phyloP scores from a whole-genome alignment of 352 stramenopile species.

The Pythium sp. region DNA sequence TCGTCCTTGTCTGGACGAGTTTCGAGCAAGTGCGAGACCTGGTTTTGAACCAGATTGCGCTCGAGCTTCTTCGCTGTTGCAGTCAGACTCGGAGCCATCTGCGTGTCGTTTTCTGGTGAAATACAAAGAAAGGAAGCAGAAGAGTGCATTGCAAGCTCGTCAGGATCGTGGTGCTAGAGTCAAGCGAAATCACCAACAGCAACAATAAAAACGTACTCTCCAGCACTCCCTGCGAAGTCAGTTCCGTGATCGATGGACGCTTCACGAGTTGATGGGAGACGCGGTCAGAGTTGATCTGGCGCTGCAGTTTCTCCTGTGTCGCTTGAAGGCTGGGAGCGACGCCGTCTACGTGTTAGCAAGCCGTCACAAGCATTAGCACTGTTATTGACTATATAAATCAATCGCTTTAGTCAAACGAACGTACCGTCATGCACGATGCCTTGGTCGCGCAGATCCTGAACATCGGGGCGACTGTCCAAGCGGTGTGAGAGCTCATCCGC shows the following conservation, averaged over 20 bases:
- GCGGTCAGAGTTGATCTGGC: constrained; percentile 71
- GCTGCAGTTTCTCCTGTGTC: constrained; percentile 73
- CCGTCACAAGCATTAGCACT: background rate
- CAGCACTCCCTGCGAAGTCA: constrained; percentile 57
- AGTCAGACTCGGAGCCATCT: constrained; percentile 60
- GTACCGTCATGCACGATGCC: constrained; percentile 59
- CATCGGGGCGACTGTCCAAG: constrained; percentile 64
- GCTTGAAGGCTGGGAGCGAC: constrained; percentile 78
- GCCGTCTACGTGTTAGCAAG: constrained; percentile 25
- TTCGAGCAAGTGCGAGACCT: constrained; percentile 78
- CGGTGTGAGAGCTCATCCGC: constrained; percentile 68
- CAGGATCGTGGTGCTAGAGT: background rate
- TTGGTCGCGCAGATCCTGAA: constrained; percentile 71
- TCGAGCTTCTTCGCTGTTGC: constrained; percentile 80
- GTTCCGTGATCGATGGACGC: constrained; percentile 56
- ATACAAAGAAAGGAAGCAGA: background rate
- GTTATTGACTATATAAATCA: background rate
- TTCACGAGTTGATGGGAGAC: constrained; percentile 73
- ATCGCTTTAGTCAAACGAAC: background rate
- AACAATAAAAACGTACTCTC: constrained; percentile 32
- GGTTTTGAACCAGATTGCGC: constrained; percentile 73
- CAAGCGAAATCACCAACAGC: background rate
- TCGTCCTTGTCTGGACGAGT: constrained; percentile 75
- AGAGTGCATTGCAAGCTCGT: background rate
- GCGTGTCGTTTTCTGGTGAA: constrained; percentile 42